phyloP scores from a whole-genome alignment of 768 basidiomycete species.

The Tylopilus felleus region DNA sequence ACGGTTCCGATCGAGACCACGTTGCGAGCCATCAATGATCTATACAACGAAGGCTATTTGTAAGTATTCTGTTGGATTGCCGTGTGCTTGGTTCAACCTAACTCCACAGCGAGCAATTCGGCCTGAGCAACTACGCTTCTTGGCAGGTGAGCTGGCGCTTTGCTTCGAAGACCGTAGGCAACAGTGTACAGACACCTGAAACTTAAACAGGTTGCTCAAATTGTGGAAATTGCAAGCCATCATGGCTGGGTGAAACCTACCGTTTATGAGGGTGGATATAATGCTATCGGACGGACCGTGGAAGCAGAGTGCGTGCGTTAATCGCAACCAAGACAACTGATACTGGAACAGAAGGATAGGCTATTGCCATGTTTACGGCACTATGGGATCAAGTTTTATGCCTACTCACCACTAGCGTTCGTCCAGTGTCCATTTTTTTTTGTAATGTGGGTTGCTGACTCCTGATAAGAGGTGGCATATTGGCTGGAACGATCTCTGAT shows the following conservation, averaged over 20 bases:
- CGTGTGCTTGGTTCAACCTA: not conserved
- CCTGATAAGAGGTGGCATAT: slow-evolving; percentile 11
- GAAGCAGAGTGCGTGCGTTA: slow-evolving; percentile 31
- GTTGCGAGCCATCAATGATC: slow-evolving; percentile 41
- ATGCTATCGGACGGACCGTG: slow-evolving; percentile 39
- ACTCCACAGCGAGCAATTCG: slow-evolving; percentile 11
- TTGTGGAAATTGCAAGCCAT: slow-evolving; percentile 39
- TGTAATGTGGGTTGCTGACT: not conserved
- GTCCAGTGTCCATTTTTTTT: not conserved
- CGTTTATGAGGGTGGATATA: slow-evolving; percentile 49
- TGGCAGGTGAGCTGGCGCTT: slow-evolving; percentile 32
- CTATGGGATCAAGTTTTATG: slow-evolving; percentile 40
- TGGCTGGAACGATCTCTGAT: slow-evolving; percentile 11
- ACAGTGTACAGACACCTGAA: not conserved
- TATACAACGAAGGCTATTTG: slow-evolving; percentile 52
- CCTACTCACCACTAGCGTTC: slow-evolving; percentile 12
- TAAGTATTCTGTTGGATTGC: slow-evolving; percentile 23
- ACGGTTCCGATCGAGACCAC: slow-evolving; percentile 44
- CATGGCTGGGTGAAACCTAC: slow-evolving; percentile 48
- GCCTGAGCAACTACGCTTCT: slow-evolving; percentile 18
- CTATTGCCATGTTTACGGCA: slow-evolving; percentile 42
- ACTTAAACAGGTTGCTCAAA: slow-evolving; percentile 39
- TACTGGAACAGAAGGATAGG: slow-evolving; percentile 3
- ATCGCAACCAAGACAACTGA: not conserved
- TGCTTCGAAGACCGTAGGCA: not conserved